A percentile compares a stretch with the other conserved stretches of the same genome.
Conservation (phyloP, 257 asterid genomes). For the Osmanthus fragrans region DNA sequence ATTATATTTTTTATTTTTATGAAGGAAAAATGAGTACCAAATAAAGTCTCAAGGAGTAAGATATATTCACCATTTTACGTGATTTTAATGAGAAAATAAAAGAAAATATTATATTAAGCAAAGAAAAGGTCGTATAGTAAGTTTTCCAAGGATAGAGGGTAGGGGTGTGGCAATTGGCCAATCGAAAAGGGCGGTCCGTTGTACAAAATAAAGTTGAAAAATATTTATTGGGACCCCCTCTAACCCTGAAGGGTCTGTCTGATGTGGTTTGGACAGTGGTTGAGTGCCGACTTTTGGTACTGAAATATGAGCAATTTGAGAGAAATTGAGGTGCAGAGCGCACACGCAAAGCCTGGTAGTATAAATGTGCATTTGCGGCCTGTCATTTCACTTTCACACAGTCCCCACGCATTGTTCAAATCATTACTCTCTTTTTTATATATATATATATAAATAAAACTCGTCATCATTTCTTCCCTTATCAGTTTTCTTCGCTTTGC, state of each 20-base stretch:
- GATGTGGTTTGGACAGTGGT: neutral
- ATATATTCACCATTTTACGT: no score
- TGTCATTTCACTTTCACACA: neutral
- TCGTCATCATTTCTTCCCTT: neutral
- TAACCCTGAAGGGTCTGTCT: neutral
- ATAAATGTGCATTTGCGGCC: neutral
- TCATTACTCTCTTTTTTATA: neutral
- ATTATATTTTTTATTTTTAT: no score
- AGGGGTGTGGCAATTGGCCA: no score
- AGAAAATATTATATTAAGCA: no score
- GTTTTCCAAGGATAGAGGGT: no score
- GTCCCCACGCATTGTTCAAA: neutral
- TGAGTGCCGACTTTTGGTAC: constrained; percentile 7
- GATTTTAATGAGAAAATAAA: no score
- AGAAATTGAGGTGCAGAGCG: neutral
- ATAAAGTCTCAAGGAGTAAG: no score
- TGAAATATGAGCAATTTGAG: neutral
- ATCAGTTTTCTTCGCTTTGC: neutral
- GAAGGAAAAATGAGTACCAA: no score
- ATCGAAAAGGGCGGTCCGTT: no score
- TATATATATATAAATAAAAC: neutral
- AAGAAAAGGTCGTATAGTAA: no score
- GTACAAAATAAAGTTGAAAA: neutral
- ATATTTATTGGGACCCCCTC: neutral
- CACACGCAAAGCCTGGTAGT: neutral